These are phyloP conservation scores for Trichocladium uniseriatum DNA, from an alignment of 495 filamentous ascomycete genomes.

Conservation along the genomic window DNA sequence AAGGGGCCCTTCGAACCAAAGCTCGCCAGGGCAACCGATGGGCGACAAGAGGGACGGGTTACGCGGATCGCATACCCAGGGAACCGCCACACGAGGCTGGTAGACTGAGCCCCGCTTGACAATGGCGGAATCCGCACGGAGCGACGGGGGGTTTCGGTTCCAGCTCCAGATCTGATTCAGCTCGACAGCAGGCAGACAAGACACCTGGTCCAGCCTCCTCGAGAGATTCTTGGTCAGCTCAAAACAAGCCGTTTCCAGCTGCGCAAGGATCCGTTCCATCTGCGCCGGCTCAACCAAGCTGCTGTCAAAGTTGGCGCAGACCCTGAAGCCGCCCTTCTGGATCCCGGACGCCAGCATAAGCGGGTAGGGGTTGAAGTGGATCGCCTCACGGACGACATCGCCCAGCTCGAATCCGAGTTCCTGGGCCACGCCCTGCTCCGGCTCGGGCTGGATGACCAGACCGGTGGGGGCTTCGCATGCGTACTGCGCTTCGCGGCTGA, in stretches of 20 bases:
- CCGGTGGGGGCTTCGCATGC: slow-evolving; percentile 51
- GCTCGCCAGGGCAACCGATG: slow-evolving; percentile 62
- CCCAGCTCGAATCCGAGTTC: slow-evolving; percentile 31
- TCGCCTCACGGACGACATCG: slow-evolving; percentile 9
- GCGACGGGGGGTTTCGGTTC: slow-evolving; percentile 3
- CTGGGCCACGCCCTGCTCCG: slow-evolving; percentile 20
- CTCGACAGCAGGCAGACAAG: background rate
- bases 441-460: slow-evolving; percentile 38
- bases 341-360: slow-evolving; percentile 15
- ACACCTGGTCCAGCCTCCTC: background rate
- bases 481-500: slow-evolving; percentile 51
- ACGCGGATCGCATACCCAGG: slow-evolving; percentile 22
- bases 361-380: slow-evolving; percentile 16
- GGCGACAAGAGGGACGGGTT: slow-evolving; percentile 40
- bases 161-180: slow-evolving; percentile 11
- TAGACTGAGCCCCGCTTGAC: slow-evolving; percentile 4
- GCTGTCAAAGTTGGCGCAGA: slow-evolving; percentile 15
- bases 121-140: background rate
- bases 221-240: slow-evolving; percentile 6
- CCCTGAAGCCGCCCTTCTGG: slow-evolving; percentile 5
- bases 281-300: background rate
- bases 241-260: slow-evolving; percentile 10
- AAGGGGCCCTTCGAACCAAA: slow-evolving; percentile 55
- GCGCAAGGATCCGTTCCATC: slow-evolving; percentile 8
- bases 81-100: slow-evolving; percentile 2